These are phyloP conservation scores for Hyparrhenia diplandra DNA, from an alignment of 176 grass and related monocot genomes.

Conservation along the genomic window DNA sequence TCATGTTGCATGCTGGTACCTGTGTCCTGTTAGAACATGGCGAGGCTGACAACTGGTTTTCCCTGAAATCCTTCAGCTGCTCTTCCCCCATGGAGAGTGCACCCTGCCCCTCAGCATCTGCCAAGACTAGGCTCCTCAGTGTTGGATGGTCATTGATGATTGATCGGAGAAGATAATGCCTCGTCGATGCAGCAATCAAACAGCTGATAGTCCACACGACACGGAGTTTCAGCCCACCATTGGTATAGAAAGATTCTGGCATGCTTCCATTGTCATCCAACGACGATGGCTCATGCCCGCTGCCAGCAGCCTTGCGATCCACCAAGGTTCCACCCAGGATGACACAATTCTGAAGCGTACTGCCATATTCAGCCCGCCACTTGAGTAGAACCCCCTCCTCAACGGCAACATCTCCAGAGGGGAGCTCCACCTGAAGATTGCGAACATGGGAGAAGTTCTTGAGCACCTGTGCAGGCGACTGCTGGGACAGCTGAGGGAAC, in stretches of 20 bases:
- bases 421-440: slow-evolving; percentile 63
- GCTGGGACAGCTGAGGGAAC: slow-evolving; percentile 60
- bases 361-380: slow-evolving; percentile 74
- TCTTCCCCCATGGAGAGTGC: slow-evolving; percentile 63
- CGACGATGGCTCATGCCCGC: not conserved
- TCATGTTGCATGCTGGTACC: slow-evolving; percentile 85
- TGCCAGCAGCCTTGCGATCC: slow-evolving; percentile 8
- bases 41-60: slow-evolving; percentile 47
- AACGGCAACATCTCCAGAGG: slow-evolving; percentile 56
- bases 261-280: slow-evolving; percentile 81
- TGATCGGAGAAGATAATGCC: slow-evolving; percentile 77
- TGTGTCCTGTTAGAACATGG: slow-evolving; percentile 72
- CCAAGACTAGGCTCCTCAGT: slow-evolving; percentile 64
- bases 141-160: slow-evolving; percentile 72
- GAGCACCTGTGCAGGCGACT: slow-evolving; percentile 73
- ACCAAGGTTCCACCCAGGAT: slow-evolving; percentile 72
- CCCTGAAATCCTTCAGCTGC: slow-evolving; percentile 83
- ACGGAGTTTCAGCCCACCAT: slow-evolving; percentile 81
- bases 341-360: slow-evolving; percentile 79
- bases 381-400: slow-evolving; percentile 71
- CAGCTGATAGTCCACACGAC: slow-evolving; percentile 96
- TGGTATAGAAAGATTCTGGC: slow-evolving; percentile 92
- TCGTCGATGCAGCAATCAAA: slow-evolving; percentile 72
- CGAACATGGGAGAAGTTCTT: slow-evolving; percentile 61
- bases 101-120: slow-evolving; percentile 67